Evolutionary conservation across 805 yeast species (phyloP).

Genomic region (Candida hungchunana): DNA sequence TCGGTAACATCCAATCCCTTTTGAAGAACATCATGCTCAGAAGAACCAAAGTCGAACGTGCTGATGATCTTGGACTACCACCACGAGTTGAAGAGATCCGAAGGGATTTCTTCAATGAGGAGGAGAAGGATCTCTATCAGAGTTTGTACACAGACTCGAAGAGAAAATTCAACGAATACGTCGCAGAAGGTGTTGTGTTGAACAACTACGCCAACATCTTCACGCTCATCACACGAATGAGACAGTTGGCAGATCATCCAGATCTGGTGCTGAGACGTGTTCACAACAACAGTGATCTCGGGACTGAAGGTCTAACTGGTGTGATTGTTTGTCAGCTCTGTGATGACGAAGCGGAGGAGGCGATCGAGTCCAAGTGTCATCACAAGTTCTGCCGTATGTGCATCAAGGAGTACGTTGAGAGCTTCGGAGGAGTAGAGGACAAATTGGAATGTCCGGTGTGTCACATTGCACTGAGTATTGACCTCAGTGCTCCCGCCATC

Average conservation of each 20-base stretch:
- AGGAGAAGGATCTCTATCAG: conserved; percentile 88
- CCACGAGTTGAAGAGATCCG: conserved; percentile 92
- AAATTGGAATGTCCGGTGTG: conserved; percentile 91
- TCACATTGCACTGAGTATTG: conserved; percentile 89
- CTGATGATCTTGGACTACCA: conserved; percentile 96
- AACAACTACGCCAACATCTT: conserved; percentile 97
- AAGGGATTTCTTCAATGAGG: conserved; percentile 84
- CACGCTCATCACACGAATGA: conserved; percentile 93
- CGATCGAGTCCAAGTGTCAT: conserved; percentile 90
- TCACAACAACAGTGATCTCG: conserved; percentile 34
- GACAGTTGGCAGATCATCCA: conserved; percentile 98
- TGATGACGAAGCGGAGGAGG: conserved; percentile 98
- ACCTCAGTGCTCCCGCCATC: conserved; percentile 79
- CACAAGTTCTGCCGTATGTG: conserved; percentile 93
- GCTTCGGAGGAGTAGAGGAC: conserved; percentile 56
- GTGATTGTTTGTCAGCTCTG: conserved; percentile 83
- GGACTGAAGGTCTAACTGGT: conserved; percentile 32
- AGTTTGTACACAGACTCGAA: conserved; percentile 83
- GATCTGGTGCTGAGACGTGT: conserved; percentile 82
- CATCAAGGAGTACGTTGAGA: conserved; percentile 82
- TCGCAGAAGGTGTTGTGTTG: conserved; percentile 92
- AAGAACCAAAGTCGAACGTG: conserved; percentile 92
- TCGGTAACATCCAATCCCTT: conserved; percentile 68
- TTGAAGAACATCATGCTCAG: conserved; percentile 83
- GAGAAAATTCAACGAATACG: conserved; percentile 86